Evolutionary conservation across 192 early-diverging fungal species (phyloP), one percentile per base, ranked within the genome.

Genomic region (Backusella liffmaniae): DNA sequence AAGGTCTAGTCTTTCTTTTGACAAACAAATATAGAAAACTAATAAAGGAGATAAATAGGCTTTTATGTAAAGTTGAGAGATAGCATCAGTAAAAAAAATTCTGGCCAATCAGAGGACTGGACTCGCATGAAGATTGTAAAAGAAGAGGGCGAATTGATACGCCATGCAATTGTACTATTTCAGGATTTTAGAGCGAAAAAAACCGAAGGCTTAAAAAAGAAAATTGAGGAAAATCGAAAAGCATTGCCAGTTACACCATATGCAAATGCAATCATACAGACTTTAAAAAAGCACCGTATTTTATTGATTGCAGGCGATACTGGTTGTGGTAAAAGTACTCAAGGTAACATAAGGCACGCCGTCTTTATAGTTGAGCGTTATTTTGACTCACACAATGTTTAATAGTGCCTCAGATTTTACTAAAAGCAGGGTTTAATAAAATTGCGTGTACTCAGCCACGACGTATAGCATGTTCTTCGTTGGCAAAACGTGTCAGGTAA

Each of bases 391-490:
- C 1, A 16, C 16, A n/a, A n/a, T 59, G 10, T 10, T 13, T 3
- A 13, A 35, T 23, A 80, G 89, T 97, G 8, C 96, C 96, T 16
- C 95, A 97, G 79, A 96, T 94, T 71, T 84, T 98, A 36, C 79
- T 98, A 26, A 91, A 93, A 66, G 86, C 83, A 13, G 90, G 90
- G 10, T 89, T 95, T 49, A 77, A 84, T 35, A 84, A 86, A 72
- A 93, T 98, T 53, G 86, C 96, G 0, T 94, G 95, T 76, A 98
- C 97, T 10, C 97, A 98, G 80, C 97, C 97, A 7, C 84, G 97
- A 21, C 87, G 96, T 10, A 92, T 98, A 78, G 93, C 78, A 77
- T 85, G 90, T 76, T 83, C 90, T 78, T 86, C 86, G 35, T 73
- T 91, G 78, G 77, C 85, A 73, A 82, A 83, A 39, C 82, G 86